Base-by-base conservation (phyloP, 1,284 basidiomycete species). In the Rhodotorula sp. region DNA sequence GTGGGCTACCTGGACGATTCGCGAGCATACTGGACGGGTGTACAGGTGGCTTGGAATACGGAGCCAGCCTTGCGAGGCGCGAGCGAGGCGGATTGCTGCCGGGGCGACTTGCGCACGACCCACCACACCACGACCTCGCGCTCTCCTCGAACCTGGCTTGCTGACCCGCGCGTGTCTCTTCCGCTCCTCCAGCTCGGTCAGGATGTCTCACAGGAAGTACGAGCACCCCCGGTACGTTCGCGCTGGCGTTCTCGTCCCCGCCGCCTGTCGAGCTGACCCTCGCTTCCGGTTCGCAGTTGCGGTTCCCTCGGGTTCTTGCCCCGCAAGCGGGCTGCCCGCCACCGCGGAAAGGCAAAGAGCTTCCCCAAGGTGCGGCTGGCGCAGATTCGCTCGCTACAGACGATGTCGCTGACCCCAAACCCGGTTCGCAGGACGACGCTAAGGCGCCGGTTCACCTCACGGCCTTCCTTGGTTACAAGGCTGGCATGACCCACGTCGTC, bases 391-490 rank as follows among this genome's bases (percentile, higher is more conserved):
- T n/a, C n/a, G n/a, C n/a, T n/a, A n/a, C n/a, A n/a, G n/a, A n/a
- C n/a, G n/a, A n/a, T n/a, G n/a, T n/a, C n/a, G 53, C n/a, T 34
- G 22, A 26, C n/a, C 18, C 8, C 8, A 26, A 46, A 2, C 11
- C 8, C 30, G 30, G 46, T n/a, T 50, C 11, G 62, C 80, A 96
- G 94, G 96, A 99, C 88, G 95, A 99, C 86, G 87, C 93, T 83
- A 98, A 94, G 88, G 98, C 98, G 85, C 94, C 92, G 68, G 93
- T 97, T 74, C 96, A 99, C 85, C 87, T 99, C 83, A 99, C 96
- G 79, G 96, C 96, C 77, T 85, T 91, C 82, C 88, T 99, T 88
- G 96, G 95, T 78, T 99, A 97, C 91, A 99, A 99, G 88, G 96
- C 95, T 77, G 96, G 96, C 81, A 99, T 99, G 96, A 97, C 94